Evolutionary conservation across 495 filamentous ascomycete species (phyloP), one percentile per base, ranked within the genome.

Genomic region (Pseudevernia furfuracea): DNA sequence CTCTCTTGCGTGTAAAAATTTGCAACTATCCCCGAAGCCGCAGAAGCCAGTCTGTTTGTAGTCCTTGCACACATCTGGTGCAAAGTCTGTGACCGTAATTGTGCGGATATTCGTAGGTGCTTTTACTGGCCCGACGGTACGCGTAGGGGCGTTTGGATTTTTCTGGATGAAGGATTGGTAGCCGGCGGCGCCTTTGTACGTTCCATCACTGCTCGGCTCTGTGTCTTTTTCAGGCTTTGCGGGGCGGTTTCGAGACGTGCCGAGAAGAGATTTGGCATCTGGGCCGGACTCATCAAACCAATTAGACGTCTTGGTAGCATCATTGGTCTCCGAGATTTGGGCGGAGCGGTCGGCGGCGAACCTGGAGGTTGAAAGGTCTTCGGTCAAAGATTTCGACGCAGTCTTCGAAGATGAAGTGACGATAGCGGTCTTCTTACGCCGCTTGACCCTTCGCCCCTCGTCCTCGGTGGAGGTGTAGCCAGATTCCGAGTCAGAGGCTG

Each of bases 31-130:
- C 7, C 87, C 88, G 63, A 88, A 93, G 1, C 89, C 90, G 71
- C 88, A 92, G 73, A 86, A 91, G 4, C 92, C 92, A 0, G 90
- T 96, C 67, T 90, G 83, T 67, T 95, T 95, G 73, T 90, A 96
- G 73, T 97, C 94, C 74, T 97, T 97, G 73, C 94, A 97, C 19
- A 96, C 90, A 70, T 97, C 93, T 0, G 95, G 93, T 36, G 90
- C 87, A 74, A 89, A 96, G 70, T 97, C 94, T 43, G 85, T 96
- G 21, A 91, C 83, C 0, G 92, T 97, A 60, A 95, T 87, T 4
- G 89, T 96, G 37, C 94, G 86, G 48, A 97, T 87, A 69, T 97
- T 97, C 1, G 90, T 91, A 4, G 92, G 81, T 23, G 92, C 89
- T 71, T 95, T 96, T 46, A 95, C 80, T 1, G 94, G 95, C 3